Base-by-base conservation (phyloP, 768 basidiomycete genomes). In the Udeniomyces megalosporus region DNA sequence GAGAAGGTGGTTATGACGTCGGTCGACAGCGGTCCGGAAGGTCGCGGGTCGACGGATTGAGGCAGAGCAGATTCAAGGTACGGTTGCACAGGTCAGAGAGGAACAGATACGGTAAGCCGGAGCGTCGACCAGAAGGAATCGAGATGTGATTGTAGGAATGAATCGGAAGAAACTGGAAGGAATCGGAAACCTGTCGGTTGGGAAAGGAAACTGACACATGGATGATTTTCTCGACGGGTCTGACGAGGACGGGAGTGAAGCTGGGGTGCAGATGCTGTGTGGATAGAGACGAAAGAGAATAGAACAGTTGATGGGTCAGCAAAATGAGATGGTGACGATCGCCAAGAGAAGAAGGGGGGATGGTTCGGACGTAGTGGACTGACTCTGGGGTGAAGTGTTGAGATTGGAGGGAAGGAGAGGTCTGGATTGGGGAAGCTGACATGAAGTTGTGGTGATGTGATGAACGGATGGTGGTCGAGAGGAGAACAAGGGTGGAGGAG, bases 381-480 rank as follows among this genome's bases (percentile, higher is more conserved):
- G 32, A 58, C 58, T 58, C 58, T 17, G 58, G 58, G 28, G 58
- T 58, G n/a, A 58, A 31, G 17, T 58, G 47, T 20, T 58, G 58
- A 24, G 42, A 46, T 32, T 58, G 47, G 11, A 58, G 58, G 6
- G 49, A 24, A 24, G 49, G 12, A 29, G 49, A 22, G 49, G 31
- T 22, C 49, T 26, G 26, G 49, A 10, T 48, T 6, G 47, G 47
- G n/a, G n/a, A n/a, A n/a, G n/a, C n/a, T n/a, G n/a, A n/a, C n/a
- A n/a, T n/a, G n/a, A n/a, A n/a, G n/a, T n/a, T n/a, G n/a, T n/a
- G n/a, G n/a, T n/a, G n/a, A n/a, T n/a, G n/a, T n/a, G n/a, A n/a
- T n/a, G n/a, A n/a, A n/a, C n/a, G n/a, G n/a, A n/a, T n/a, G n/a
- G n/a, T n/a, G n/a, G n/a, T n/a, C n/a, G n/a, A n/a, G n/a, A n/a